These are phyloP conservation scores for Triticum urartu DNA, from an alignment of 176 grass and related monocot genomes.

Conservation along the genomic window DNA sequence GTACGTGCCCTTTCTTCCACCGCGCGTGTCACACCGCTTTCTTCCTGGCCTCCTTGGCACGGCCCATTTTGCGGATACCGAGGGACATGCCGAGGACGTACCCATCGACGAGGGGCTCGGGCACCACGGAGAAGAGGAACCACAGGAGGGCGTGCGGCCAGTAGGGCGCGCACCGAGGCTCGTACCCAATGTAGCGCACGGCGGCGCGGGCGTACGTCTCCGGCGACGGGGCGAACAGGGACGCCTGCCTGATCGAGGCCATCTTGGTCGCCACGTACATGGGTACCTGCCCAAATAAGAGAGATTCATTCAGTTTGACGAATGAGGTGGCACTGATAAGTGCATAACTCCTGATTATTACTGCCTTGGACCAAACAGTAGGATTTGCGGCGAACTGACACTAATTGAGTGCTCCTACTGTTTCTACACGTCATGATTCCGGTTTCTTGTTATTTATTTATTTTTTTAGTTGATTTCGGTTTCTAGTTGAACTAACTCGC, in stretches of 20 bases:
- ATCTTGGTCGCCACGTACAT: slow-evolving; percentile 80
- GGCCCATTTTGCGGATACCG: slow-evolving; percentile 37
- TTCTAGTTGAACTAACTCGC: neutral
- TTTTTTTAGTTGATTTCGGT: neutral
- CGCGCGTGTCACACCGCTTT: neutral
- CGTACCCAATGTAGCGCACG: slow-evolving; percentile 61
- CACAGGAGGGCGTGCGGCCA: slow-evolving; percentile 69
- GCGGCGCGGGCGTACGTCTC: slow-evolving; percentile 57
- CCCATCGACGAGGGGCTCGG: slow-evolving; percentile 29
- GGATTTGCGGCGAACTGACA: neutral
- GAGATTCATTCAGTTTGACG: neutral
- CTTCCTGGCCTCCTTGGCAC: slow-evolving; percentile 35
- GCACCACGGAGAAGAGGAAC: slow-evolving; percentile 46
- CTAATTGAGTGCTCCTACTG: neutral
- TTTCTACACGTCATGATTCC: neutral
- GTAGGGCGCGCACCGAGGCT: slow-evolving; percentile 64
- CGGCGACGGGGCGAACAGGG: slow-evolving; percentile 55
- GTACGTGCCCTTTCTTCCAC: neutral
- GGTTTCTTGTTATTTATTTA: neutral
- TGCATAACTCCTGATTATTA: too few species aligned
- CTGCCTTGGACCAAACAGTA: too few species aligned
- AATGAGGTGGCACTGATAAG: neutral
- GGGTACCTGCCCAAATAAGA: slow-evolving; percentile 36
- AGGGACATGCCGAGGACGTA: slow-evolving; percentile 32
- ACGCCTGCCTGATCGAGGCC: slow-evolving; percentile 49